phyloP scores from a whole-genome alignment of 2,329 filamentous ascomycete species.

The Aspergillus transmontanensis region DNA sequence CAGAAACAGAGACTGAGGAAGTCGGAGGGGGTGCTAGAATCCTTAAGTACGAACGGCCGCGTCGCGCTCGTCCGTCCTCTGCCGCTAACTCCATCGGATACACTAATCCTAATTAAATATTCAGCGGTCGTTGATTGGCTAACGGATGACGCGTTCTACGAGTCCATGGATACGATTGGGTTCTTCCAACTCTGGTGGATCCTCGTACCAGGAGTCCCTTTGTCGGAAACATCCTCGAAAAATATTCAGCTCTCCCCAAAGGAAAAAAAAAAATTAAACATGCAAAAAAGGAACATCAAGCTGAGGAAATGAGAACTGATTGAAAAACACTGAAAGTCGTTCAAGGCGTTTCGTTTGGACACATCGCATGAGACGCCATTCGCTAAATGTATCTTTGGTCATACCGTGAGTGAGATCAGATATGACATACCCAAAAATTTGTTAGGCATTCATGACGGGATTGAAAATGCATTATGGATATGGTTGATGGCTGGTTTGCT shows the following conservation, averaged over 20 bases:
- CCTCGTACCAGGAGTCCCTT: constrained; percentile 27
- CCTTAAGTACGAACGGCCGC: constrained; percentile 44
- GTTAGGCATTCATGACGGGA: constrained; percentile 25
- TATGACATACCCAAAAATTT: constrained; percentile 25
- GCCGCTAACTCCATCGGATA: constrained; percentile 41
- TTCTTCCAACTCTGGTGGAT: constrained; percentile 16
- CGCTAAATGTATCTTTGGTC: constrained; percentile 14
- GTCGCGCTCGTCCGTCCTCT: constrained; percentile 36
- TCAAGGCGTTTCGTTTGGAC: not conserved
- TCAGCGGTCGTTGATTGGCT: constrained; percentile 34
- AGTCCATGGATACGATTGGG: constrained; percentile 27
- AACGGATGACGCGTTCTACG: constrained; percentile 26
- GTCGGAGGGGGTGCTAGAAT: constrained; percentile 44
- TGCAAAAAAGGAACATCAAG: too few relatives aligned
- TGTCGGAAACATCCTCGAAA: constrained; percentile 24
- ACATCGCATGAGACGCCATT: constrained; percentile 7
- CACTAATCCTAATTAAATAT: constrained; percentile 37
- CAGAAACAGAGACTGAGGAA: constrained; percentile 43
- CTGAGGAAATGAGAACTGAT: too few relatives aligned
- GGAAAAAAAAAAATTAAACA: constrained; percentile 5
- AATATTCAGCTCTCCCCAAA: constrained; percentile 6
- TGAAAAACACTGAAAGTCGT: constrained; percentile 4
- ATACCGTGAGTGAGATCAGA: constrained; percentile 21
- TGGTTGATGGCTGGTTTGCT: constrained; percentile 11
- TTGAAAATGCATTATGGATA: constrained; percentile 11